Conservation (phyloP, 2,329 filamentous ascomycete species). For the Pseudocercospora eumusae region DNA sequence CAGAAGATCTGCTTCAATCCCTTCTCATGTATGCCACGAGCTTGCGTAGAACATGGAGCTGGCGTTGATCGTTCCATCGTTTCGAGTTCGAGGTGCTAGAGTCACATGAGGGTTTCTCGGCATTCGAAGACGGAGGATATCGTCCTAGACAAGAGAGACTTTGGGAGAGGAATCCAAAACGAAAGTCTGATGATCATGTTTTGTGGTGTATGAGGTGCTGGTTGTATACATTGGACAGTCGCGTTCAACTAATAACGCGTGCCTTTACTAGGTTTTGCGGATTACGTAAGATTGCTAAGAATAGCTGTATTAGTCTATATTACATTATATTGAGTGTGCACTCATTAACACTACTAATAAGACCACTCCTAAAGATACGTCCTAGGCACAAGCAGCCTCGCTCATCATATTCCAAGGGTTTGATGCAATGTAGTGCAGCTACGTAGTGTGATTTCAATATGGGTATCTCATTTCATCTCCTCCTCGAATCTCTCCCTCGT, state of each 20-base stretch:
- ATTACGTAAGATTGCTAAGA: no score
- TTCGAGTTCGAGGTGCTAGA: constrained; percentile 35
- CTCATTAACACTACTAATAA: no score
- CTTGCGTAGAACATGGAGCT: constrained; percentile 44
- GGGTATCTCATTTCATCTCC: neutral
- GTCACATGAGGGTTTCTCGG: constrained; percentile 33
- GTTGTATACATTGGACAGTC: no score
- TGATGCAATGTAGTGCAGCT: neutral
- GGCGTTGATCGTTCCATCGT: constrained; percentile 36
- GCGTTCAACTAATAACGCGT: no score
- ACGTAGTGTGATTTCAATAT: constrained; percentile 1
- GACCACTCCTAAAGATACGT: neutral
- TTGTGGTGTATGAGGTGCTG: no score
- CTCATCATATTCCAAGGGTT: neutral
- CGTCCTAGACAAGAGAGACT: neutral
- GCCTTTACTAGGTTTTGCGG: no score
- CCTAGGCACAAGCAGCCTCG: neutral
- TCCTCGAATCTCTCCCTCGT: neutral
- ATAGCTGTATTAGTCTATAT: no score
- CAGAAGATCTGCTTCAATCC: constrained; percentile 42
- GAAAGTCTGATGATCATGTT: no score
- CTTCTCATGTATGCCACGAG: constrained; percentile 43
- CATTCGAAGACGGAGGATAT: constrained; percentile 18
- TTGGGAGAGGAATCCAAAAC: no score
- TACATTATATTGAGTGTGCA: no score